These are phyloP conservation scores for Mrakiaceae sp. DNA, from an alignment of 1,284 basidiomycete species.

Conservation along the genomic window DNA sequence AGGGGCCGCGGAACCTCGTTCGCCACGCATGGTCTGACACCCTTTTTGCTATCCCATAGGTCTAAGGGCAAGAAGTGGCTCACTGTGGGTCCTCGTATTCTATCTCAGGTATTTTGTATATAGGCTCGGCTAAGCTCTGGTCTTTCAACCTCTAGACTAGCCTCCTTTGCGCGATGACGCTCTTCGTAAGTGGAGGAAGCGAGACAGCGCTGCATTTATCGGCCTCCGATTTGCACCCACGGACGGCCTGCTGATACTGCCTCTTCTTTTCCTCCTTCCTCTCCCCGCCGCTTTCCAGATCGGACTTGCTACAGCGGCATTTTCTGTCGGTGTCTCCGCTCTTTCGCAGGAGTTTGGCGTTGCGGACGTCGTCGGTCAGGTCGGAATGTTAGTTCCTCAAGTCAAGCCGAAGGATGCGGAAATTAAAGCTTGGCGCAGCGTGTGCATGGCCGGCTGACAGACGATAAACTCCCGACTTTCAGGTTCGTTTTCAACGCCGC, in stretches of 20 bases:
- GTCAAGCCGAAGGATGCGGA: neutral
- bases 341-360: conserved; percentile 25
- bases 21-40: too few relatives aligned
- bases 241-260: too few relatives aligned
- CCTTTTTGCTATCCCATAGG: too few relatives aligned
- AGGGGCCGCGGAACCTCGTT: too few relatives aligned
- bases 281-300: neutral
- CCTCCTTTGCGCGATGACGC: conserved; percentile 25
- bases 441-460: neutral
- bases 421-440: neutral
- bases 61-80: conserved; percentile 16
- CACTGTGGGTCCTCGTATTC: neutral
- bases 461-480: neutral
- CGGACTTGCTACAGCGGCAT: conserved; percentile 27
- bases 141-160: neutral
- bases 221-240: too few relatives aligned
- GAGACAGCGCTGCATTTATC: too few relatives aligned
- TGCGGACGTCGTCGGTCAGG: conserved; percentile 25
- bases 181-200: neutral
- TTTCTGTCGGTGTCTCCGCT: conserved; percentile 21
- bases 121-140: too few relatives aligned
- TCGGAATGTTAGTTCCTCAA: conserved; percentile 15
- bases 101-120: too few relatives aligned
- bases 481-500: conserved; percentile 23
- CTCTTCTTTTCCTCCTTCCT: too few relatives aligned